phyloP scores from a whole-genome alignment of 2,329 filamentous ascomycete genomes.

The Trichoderma koningii region DNA sequence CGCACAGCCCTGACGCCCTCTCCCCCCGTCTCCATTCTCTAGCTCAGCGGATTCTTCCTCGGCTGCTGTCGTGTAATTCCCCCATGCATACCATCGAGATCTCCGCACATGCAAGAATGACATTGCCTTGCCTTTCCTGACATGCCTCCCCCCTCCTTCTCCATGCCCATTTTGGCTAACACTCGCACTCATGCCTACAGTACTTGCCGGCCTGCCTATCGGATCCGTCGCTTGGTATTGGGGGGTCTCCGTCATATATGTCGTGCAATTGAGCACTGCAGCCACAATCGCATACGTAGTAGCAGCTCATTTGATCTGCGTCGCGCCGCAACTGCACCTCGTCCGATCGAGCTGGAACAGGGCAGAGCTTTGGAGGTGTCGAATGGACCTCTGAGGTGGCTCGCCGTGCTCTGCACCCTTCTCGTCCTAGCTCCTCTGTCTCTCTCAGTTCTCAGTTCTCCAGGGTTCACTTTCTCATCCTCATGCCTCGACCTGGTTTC shows the following conservation, averaged over 20 bases:
- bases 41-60: conserved; percentile 23
- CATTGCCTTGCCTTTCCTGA: conserved; percentile 16
- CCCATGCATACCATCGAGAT: conserved; percentile 35
- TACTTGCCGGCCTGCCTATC: background rate
- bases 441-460: background rate
- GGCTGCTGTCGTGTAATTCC: conserved; percentile 31
- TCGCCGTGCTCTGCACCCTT: background rate
- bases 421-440: too few species aligned
- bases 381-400: background rate
- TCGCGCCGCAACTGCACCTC: conserved; percentile 9
- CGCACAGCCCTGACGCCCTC: background rate
- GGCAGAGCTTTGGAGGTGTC: background rate
- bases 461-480: too few species aligned
- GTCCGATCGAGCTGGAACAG: background rate
- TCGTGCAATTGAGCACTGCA: conserved; percentile 16
- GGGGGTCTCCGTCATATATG: conserved; percentile 4
- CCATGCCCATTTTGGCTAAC: background rate
- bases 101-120: conserved; percentile 32
- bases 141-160: background rate
- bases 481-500: background rate
- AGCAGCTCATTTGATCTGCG: conserved; percentile 22
- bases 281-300: conserved; percentile 24
- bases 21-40: background rate
- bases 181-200: background rate
- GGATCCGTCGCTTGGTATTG: conserved; percentile 12